Conservation (phyloP, 768 basidiomycete genomes). For the Leucocoprinus leucothites region DNA sequence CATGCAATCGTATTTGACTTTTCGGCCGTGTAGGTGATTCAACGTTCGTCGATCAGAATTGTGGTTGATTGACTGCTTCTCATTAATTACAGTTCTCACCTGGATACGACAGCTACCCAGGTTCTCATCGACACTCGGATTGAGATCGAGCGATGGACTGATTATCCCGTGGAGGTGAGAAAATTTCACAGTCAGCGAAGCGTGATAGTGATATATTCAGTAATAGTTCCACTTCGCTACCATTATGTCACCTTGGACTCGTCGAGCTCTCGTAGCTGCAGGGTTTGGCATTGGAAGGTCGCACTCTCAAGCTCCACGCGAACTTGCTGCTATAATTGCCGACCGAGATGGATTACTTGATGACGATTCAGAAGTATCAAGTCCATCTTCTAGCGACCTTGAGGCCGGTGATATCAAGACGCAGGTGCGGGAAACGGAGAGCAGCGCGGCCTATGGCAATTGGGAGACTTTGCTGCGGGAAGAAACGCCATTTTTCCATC, state of each 20-base stretch:
- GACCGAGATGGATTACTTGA: constrained; percentile 37
- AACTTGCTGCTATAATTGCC: constrained; percentile 79
- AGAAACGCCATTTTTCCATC: constrained; percentile 86
- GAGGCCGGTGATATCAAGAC: constrained; percentile 22
- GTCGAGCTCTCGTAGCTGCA: constrained; percentile 82
- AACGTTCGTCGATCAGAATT: too few species aligned
- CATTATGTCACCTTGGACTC: constrained; percentile 90
- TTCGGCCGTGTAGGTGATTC: constrained; percentile 63
- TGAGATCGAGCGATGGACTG: constrained; percentile 86
- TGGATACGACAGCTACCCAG: constrained; percentile 92
- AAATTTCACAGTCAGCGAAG: too few species aligned
- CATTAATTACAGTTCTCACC: constrained; percentile 77
- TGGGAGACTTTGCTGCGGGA: constrained; percentile 41
- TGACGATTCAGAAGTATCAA: constrained; percentile 1
- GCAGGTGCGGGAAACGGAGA: constrained; percentile 8
- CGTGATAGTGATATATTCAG: constrained; percentile 49
- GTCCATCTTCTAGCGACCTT: constrained; percentile 21
- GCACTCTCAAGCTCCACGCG: constrained; percentile 39
- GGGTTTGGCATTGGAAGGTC: constrained; percentile 80
- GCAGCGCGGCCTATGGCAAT: constrained; percentile 4
- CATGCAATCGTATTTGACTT: constrained; percentile 95
- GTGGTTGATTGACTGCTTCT: too few species aligned
- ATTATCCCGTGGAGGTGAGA: constrained; percentile 67
- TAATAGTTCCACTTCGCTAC: constrained; percentile 90
- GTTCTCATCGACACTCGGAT: constrained; percentile 87